A percentile compares a stretch with the other conserved stretches of the same genome.
These are phyloP conservation scores for Saccharomyces jurei DNA, from an alignment of 805 yeast species.

Conservation along the genomic window DNA sequence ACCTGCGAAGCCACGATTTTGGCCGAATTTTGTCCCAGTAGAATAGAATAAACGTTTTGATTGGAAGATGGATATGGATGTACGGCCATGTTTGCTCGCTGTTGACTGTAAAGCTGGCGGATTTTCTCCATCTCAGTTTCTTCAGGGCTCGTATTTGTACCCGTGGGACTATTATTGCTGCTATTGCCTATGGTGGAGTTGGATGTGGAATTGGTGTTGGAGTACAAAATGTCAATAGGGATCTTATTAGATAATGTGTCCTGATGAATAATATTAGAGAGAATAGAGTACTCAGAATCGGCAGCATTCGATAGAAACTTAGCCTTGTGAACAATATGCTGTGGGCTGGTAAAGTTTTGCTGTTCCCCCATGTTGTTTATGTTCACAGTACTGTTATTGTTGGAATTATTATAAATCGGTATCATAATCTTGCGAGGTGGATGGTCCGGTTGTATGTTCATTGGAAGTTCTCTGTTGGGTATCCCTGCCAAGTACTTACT, in stretches of 20 bases:
- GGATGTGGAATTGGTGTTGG: slow-evolving; percentile 2
- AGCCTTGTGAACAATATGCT: slow-evolving; percentile 26
- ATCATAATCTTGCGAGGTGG: neutral
- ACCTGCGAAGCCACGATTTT: slow-evolving; percentile 20
- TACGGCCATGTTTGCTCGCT: slow-evolving; percentile 9
- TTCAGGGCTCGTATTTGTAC: neutral
- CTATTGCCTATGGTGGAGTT: neutral
- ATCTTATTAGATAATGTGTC: slow-evolving; percentile 22
- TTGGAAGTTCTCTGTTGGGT: slow-evolving; percentile 29
- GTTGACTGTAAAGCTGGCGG: neutral
- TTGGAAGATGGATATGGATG: slow-evolving; percentile 15
- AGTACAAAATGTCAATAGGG: slow-evolving; percentile 19
- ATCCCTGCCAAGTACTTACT: slow-evolving; percentile 73
- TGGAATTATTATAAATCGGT: neutral
- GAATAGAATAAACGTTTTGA: slow-evolving; percentile 17
- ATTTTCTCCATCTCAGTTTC: neutral
- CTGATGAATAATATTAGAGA: slow-evolving; percentile 53
- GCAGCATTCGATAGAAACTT: slow-evolving; percentile 63
- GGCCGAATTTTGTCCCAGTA: slow-evolving; percentile 23
- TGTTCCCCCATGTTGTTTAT: slow-evolving; percentile 13
- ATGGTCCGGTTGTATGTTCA: slow-evolving; percentile 5
- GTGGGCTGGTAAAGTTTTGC: slow-evolving; percentile 17
- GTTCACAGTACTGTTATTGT: slow-evolving; percentile 1
- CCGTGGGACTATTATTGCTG: neutral
- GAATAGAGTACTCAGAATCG: slow-evolving; percentile 60